A percentile compares a stretch with the other conserved stretches of the same genome.
Evolutionary conservation across 176 grass and related monocot genomes (phyloP).

Genomic region (Panicum miliaceum): DNA sequence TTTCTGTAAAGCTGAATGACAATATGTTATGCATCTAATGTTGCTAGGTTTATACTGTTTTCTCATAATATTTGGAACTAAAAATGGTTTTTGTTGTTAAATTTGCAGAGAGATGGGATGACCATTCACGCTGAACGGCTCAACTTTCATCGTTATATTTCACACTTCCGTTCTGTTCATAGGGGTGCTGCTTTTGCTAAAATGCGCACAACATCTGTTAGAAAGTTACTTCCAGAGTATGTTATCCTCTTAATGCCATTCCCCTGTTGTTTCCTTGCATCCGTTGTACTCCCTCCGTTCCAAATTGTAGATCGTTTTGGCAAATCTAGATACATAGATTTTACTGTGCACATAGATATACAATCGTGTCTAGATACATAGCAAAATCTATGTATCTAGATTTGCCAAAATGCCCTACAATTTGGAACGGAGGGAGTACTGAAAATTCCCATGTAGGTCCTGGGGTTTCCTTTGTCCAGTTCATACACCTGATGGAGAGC

Average conservation of each 20-base stretch:
- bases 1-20: slow-evolving; percentile 28
- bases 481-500: slow-evolving; percentile 91
- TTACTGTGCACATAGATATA: too few relatives aligned
- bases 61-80: slow-evolving; percentile 30
- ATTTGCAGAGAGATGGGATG: slow-evolving; percentile 92
- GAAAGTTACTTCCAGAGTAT: slow-evolving; percentile 97
- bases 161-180: slow-evolving; percentile 94
- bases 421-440: too few relatives aligned
- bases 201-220: slow-evolving; percentile 87
- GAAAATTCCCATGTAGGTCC: slow-evolving; percentile 59
- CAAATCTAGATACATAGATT: too few relatives aligned
- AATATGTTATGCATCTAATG: background rate
- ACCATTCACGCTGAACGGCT: slow-evolving; percentile 86
- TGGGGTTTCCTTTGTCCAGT: slow-evolving; percentile 98
- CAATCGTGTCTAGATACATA: too few relatives aligned
- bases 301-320: too few relatives aligned
- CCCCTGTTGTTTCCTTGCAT: slow-evolving; percentile 37
- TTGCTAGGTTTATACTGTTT: slow-evolving; percentile 12
- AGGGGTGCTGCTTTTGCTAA: slow-evolving; percentile 95
- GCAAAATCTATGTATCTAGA: too few relatives aligned
- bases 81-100: slow-evolving; percentile 33
- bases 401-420: too few relatives aligned
- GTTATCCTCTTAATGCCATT: slow-evolving; percentile 40
- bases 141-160: slow-evolving; percentile 84
- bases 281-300: too few relatives aligned